Percentiles rank a stretch among this genome's conserved stretches.
These are phyloP conservation scores for Podaxis sp. DNA, from an alignment of 768 basidiomycete species.

Conservation along the genomic window DNA sequence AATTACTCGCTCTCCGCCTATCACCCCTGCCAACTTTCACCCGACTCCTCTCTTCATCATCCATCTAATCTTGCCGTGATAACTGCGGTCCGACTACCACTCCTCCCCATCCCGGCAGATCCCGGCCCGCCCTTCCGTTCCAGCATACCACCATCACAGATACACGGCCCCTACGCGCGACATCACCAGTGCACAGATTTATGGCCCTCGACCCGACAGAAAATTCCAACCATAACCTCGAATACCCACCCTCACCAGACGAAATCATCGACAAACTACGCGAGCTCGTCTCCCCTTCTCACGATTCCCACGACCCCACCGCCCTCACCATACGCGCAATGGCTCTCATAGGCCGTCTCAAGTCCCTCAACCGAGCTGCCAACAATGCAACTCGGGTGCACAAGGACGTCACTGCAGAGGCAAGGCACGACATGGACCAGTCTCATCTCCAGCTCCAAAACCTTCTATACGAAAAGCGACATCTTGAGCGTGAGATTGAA, in stretches of 20 bases:
- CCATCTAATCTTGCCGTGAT: constrained; percentile 12
- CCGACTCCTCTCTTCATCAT: constrained; percentile 17
- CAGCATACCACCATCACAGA: not conserved
- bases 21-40: constrained; percentile 7
- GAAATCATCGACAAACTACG: constrained; percentile 58
- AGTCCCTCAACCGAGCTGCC: constrained; percentile 70
- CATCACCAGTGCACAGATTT: not conserved
- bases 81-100: not conserved
- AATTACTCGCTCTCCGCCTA: not conserved
- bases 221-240: constrained; percentile 7
- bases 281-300: constrained; percentile 50
- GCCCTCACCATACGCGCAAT: constrained; percentile 62
- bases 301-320: constrained; percentile 41
- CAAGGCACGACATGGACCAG: constrained; percentile 87
- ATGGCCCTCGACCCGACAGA: constrained; percentile 2
- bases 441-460: constrained; percentile 85
- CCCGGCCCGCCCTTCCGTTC: constrained; percentile 16
- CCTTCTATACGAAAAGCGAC: constrained; percentile 82
- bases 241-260: constrained; percentile 32
- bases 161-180: no score
- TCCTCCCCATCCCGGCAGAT: constrained; percentile 2
- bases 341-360: constrained; percentile 76
- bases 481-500: constrained; percentile 87
- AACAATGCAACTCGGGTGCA: constrained; percentile 62
- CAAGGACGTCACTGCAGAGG: constrained; percentile 72